Base-by-base conservation (phyloP, 2,329 filamentous ascomycete species). In the Dactylonectria macrodidyma region DNA sequence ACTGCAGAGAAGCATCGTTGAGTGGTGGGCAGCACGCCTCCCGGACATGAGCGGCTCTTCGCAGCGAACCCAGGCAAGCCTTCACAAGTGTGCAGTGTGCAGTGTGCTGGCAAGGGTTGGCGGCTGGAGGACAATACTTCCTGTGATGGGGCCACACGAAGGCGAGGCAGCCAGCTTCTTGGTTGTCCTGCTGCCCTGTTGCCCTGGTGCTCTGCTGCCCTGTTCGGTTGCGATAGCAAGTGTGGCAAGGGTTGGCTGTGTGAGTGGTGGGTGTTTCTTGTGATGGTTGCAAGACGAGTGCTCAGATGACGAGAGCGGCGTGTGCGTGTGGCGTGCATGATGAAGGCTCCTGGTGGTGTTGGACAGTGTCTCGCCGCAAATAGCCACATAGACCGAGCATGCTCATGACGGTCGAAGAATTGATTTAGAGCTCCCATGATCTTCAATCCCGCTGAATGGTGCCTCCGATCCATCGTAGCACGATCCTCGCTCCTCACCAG, bases 271-370 rank as follows among this genome's bases (percentile, higher is more conserved):
- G 55, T 52, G 51, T 59, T 41, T 24, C 33, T 48, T 59, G 68
- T 67, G 59, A 58, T 75, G 71, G 71, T 72, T 69, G 73, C 73
- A 65, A 67, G 65, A 61, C 63, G 58, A 56, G 54, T 52, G 65
- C 65, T 57, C 66, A 70, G 70, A 75, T 75, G 73, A 75, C 73
- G 73, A 75, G 73, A 73, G 73, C 66, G 71, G 73, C 73, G 65
- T 68, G 62, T 52, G 56, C 55, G 66, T 68, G 70, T 73, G 69
- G 71, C 59, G 47, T 71, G 64, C 57, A 52, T 36, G 60, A 38
- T 38, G 26, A 62, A 41, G 38, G 50, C 55, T 64, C 41, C 57
- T 30, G 59, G 68, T 66, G 69, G 71, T 72, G 73, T 65, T 65
- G 73, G 69, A 64, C 60, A 72, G 60, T 60, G 60, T 56, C 62